Conservation (phyloP, 371 early-diverging fungal species). For the Actinomortierella wolfii region DNA sequence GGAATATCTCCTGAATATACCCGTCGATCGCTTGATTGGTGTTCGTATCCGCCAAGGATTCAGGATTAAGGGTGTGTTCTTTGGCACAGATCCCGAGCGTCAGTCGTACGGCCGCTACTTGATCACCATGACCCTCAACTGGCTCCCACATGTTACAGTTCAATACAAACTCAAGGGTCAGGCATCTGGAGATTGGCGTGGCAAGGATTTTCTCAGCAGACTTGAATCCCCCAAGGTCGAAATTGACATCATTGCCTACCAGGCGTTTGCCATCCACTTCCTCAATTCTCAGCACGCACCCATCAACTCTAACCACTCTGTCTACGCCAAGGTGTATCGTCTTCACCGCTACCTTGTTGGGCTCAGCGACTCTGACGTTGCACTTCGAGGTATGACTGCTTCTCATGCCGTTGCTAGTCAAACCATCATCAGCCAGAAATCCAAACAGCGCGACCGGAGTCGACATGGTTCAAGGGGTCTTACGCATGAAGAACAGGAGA, state of each 20-base stretch:
- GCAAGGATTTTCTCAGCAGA: slow-evolving; percentile 18
- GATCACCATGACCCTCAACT: slow-evolving; percentile 50
- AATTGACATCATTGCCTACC: slow-evolving; percentile 66
- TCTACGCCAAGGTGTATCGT: slow-evolving; percentile 68
- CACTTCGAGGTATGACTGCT: slow-evolving; percentile 52
- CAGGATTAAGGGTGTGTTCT: slow-evolving; percentile 59
- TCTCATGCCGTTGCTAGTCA: slow-evolving; percentile 41
- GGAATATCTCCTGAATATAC: slow-evolving; percentile 72
- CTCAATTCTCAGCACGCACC: slow-evolving; percentile 54
- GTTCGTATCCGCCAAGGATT: slow-evolving; percentile 89
- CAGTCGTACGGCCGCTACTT: slow-evolving; percentile 31
- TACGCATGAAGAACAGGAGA: slow-evolving; percentile 6
- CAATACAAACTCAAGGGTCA: slow-evolving; percentile 79
- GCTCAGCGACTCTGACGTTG: slow-evolving; percentile 72
- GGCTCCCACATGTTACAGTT: slow-evolving; percentile 88
- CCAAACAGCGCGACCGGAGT: slow-evolving; percentile 24
- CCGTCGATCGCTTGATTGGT: slow-evolving; percentile 69
- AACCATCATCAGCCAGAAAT: slow-evolving; percentile 31
- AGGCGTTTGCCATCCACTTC: slow-evolving; percentile 62
- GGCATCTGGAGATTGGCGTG: slow-evolving; percentile 17
- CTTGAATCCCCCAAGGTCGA: slow-evolving; percentile 57
- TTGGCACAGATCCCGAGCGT: slow-evolving; percentile 34
- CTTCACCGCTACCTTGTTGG: slow-evolving; percentile 67
- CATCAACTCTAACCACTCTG: slow-evolving; percentile 51
- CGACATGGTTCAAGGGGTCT: slow-evolving; percentile 1